phyloP scores from a whole-genome alignment of 345 rosid genomes.

The Litchi chinensis region DNA sequence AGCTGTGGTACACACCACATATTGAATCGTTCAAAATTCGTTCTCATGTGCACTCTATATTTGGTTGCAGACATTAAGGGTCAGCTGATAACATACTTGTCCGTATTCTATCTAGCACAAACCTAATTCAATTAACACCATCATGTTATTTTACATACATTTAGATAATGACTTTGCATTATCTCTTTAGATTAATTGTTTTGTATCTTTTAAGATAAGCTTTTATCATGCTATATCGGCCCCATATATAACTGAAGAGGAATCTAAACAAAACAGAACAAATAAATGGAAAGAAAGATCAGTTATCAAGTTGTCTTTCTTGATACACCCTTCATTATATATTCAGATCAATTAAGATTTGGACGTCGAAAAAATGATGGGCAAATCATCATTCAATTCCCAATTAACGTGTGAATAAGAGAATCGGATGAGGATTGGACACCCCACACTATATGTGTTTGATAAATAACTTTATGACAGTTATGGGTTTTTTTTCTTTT shows the following conservation, averaged over 20 bases:
- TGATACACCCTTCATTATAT: no score
- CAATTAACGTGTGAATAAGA: no score
- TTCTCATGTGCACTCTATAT: conserved; percentile 28
- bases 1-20: not conserved
- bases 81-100: conserved; percentile 21
- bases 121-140: conserved; percentile 28
- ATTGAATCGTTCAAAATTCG: conserved; percentile 27
- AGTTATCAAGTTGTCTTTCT: no score
- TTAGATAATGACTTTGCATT: conserved; percentile 21
- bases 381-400: no score
- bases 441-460: no score
- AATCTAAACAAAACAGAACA: no score
- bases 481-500: no score
- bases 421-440: no score
- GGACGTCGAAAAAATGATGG: no score
- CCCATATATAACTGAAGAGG: not conserved
- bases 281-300: no score
- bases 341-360: no score
- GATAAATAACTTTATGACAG: no score
- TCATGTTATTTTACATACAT: not conserved
- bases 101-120: conserved; percentile 17
- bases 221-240: not conserved
- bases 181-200: not conserved
- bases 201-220: not conserved
- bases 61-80: conserved; percentile 33